Evolutionary conservation across 148 eudicot species (phyloP).

Genomic region (Chenopodium suecicum): DNA sequence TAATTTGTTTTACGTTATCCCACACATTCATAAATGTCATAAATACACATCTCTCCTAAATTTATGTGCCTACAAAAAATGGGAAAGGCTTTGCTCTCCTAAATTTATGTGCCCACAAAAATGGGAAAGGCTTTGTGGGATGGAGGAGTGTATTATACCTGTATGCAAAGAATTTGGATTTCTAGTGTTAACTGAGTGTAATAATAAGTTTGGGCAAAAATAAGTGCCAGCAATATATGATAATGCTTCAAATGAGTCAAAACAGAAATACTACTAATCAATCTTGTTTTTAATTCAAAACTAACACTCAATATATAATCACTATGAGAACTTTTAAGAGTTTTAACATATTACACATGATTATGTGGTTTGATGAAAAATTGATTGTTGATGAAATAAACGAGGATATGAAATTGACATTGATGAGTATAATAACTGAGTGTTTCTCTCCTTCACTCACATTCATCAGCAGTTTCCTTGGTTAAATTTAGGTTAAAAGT

Average conservation of each 20-base stretch:
- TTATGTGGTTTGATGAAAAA: neutral
- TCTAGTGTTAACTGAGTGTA: neutral
- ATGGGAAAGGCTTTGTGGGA: no score
- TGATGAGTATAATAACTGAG: no score
- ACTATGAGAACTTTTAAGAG: no score
- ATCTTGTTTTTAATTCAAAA: neutral
- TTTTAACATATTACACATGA: neutral
- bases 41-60: no score
- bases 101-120: no score
- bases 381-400: neutral
- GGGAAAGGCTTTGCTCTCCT: no score
- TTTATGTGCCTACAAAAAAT: no score
- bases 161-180: no score
- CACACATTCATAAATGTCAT: no score
- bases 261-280: neutral
- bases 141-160: no score
- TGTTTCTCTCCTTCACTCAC: neutral
- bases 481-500: neutral
- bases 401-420: neutral
- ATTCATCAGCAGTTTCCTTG: neutral
- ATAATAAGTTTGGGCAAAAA: neutral
- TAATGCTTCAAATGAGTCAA: neutral
- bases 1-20: no score
- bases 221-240: neutral
- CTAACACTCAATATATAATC: neutral